Evolutionary conservation across 768 basidiomycete species (phyloP).

Genomic region (Clitopilus hobsonii): DNA sequence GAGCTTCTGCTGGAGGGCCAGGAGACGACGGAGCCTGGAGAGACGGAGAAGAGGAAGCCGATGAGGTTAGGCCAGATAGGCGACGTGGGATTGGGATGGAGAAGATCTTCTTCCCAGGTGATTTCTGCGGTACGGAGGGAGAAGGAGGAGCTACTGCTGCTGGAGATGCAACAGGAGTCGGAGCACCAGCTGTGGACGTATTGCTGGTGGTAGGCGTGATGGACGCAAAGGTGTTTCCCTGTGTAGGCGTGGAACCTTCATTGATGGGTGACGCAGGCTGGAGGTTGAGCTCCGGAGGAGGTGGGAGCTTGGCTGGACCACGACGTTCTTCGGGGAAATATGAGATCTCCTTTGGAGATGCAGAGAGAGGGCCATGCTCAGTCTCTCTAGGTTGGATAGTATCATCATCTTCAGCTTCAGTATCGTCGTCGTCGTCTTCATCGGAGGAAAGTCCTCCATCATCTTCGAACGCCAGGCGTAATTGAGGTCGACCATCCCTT

Average conservation of each 20-base stretch:
- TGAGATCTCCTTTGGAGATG: constrained; percentile 7
- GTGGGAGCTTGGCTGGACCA: constrained; percentile 4
- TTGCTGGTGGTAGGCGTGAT: not conserved
- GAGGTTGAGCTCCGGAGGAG: constrained; percentile 15
- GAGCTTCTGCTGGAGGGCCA: not conserved
- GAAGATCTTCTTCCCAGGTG: not conserved
- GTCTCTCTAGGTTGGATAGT: constrained; percentile 11
- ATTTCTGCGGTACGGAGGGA: not conserved
- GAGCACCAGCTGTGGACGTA: not conserved
- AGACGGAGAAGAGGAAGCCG: not conserved
- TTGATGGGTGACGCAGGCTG: constrained; percentile 17
- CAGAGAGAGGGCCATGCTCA: constrained; percentile 18
- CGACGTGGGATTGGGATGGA: not conserved
- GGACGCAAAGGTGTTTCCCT: not conserved
- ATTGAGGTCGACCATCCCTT: constrained; percentile 11
- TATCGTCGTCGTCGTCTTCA: constrained; percentile 28
- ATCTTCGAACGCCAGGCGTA: constrained; percentile 58
- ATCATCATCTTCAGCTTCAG: constrained; percentile 22
- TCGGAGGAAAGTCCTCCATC: constrained; percentile 66
- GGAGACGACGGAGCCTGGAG: constrained; percentile 3
- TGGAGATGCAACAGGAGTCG: not conserved
- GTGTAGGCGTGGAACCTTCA: not conserved
- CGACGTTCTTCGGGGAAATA: not conserved
- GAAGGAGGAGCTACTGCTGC: not conserved
- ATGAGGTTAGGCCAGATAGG: not conserved